Evolutionary conservation across 495 filamentous ascomycete species (phyloP), one percentile per base, ranked within the genome.

Genomic region (Penicillium cataractarum): DNA sequence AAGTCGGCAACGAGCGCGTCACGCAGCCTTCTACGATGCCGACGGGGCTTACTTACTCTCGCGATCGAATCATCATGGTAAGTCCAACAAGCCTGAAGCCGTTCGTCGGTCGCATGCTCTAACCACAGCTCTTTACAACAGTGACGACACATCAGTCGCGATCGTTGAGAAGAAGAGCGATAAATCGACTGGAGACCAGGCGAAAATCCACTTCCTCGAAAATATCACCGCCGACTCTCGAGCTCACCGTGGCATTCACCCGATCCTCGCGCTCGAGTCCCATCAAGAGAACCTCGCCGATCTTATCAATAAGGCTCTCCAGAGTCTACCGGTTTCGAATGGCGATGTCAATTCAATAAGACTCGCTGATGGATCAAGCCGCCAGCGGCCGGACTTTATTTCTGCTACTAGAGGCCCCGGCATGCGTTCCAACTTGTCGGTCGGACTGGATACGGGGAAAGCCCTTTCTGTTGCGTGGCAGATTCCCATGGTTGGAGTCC

Each of bases 41-140:
- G 68, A 0, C 82, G 83, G 27, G 71, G 74, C 8, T 78, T 91
- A 48, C 72, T 91, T 17, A 93, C 91, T 0, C 87, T 98, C 35
- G 94, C 91, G 19, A 96, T 98, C 71, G 94, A 98, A 79, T 91
- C 90, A 17, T 97, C 93, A n/a, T 98, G 89, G 84, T 87, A 70
- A 60, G 72, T 50, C 9, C n/a, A 24, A 39, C n/a, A 3, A 24
- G 26, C 27, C 65, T n/a, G 32, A 39, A 22, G 22, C 27, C 44
- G 49, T 39, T 37, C 4, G 17, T 46, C 19, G n/a, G 21, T 31
- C 17, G 22, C 31, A 33, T 33, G 51, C 49, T 39, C 61, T 65
- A 62, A 76, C 39, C 33, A 40, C 48, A 48, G 15, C n/a, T 37
- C 7, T 61, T 37, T 22, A 21, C 5, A 46, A 48, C 61, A 88